Base-by-base conservation (phyloP, 805 yeast genomes). In the Monosporozyma unispora region DNA sequence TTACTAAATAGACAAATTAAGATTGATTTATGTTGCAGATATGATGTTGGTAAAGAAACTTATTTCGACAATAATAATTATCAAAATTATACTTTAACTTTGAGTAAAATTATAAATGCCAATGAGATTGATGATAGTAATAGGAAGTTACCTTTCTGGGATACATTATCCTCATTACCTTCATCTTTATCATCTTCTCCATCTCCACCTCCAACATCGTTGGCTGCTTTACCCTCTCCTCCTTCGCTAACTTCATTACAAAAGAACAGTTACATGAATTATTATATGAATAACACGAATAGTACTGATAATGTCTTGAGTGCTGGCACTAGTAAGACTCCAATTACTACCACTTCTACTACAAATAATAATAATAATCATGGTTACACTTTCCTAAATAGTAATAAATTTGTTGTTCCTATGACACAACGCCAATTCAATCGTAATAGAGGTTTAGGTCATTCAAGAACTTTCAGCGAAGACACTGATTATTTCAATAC, bases 1-100 rank as follows among this genome's bases (percentile, higher is more conserved):
- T 45, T 61, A 27, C 42, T 62, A n/a, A 45, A 52, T 38, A 42
- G 38, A 4, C 52, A 54, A 6, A 45, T 63, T 23, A 53, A 53
- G 16, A 53, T 64, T n/a, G 61, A 62, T 18, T 47, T 67, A 31
- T 64, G 70, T 49, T 64, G 66, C 45, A 52, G 63, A 10, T 67
- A 67, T 49, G 63, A 66, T 52, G 70, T 65, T 4, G 60, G 57
- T 48, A 56, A 58, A 31, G 66, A 64, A 47, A 64, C 67, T 2
- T 66, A 57, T 45, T 67, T 63, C 50, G 70, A 67, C 50, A 67
- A 67, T 45, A 67, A 67, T 47, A 59, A 64, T 45, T 62, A 63
- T 45, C 56, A 63, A n/a, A 67, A 67, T 50, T 67, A 63, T 49
- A 58, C 55, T 28, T 49, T 65, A 21, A 48, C 54, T 14, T 44